A percentile compares a stretch with the other conserved stretches of the same genome.
Conservation (phyloP, 345 rosid genomes). For the Litchi chinensis region DNA sequence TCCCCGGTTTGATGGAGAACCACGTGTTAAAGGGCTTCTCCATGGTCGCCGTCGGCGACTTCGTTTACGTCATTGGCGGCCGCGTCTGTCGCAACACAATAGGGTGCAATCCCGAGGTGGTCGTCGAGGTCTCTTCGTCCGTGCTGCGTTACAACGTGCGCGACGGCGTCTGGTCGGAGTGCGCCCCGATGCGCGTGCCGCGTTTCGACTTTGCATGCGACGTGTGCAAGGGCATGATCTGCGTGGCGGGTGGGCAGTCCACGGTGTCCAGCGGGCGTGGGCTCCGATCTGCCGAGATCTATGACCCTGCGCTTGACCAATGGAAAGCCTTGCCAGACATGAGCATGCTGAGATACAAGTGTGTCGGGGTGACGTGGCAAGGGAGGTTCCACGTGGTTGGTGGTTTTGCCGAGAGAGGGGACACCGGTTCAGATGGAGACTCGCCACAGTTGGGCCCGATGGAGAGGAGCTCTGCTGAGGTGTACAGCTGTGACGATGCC, state of each 20-base stretch:
- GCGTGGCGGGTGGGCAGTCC: conserved; percentile 52
- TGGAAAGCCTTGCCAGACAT: conserved; percentile 40
- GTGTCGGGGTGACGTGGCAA: conserved; percentile 50
- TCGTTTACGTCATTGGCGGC: conserved; percentile 50
- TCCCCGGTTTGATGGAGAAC: conserved; percentile 36
- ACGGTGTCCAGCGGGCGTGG: conserved; percentile 25
- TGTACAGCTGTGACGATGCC: conserved; percentile 34
- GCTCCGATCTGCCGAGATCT: conserved; percentile 33
- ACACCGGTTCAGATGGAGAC: conserved; percentile 4
- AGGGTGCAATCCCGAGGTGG: conserved; percentile 15
- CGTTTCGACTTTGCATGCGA: conserved; percentile 50
- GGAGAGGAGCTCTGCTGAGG: conserved; percentile 48
- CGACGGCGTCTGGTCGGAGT: conserved; percentile 31
- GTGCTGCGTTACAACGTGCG: conserved; percentile 32
- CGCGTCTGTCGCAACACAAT: conserved; percentile 25
- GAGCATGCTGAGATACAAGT: conserved; percentile 49
- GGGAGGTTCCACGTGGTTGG: conserved; percentile 48
- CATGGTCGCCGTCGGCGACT: conserved; percentile 39
- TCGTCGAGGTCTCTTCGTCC: conserved; percentile 24
- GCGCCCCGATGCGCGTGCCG: conserved; percentile 31
- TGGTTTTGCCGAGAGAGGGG: conserved; percentile 40
- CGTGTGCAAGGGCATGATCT: conserved; percentile 32
- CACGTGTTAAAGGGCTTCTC: conserved; percentile 48
- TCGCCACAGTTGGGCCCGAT: conserved; percentile 21
- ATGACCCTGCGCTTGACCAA: conserved; percentile 32